Conservation (phyloP, 805 yeast genomes). For the Kuraishia cidri region DNA sequence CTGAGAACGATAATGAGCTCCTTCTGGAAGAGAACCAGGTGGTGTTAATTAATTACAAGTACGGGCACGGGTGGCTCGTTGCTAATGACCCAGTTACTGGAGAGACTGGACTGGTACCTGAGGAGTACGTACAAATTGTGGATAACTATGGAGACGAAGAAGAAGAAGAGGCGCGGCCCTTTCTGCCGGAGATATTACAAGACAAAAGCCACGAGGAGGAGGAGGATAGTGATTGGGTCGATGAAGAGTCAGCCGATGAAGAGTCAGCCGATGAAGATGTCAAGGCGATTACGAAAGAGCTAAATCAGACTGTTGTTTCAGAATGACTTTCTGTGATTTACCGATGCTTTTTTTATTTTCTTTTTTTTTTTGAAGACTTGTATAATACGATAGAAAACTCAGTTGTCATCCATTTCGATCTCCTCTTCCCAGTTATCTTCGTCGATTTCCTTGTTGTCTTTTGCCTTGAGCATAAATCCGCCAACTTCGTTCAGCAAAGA, state of each 20-base stretch:
- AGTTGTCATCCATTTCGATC: slow-evolving; percentile 28
- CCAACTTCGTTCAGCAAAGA: slow-evolving; percentile 48
- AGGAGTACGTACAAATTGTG: slow-evolving; percentile 71
- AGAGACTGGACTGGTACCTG: slow-evolving; percentile 90
- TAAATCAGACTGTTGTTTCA: no score
- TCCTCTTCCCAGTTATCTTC: slow-evolving; percentile 41
- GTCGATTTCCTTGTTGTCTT: slow-evolving; percentile 27
- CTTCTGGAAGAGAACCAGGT: slow-evolving; percentile 71
- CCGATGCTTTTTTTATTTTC: no score
- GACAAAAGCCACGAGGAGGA: slow-evolving; percentile 9
- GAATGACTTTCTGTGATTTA: no score
- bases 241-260: slow-evolving; percentile 17
- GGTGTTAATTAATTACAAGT: slow-evolving; percentile 80
- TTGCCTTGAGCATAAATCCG: slow-evolving; percentile 35
- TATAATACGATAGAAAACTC: no score
- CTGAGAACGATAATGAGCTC: slow-evolving; percentile 93
- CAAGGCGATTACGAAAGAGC: no score
- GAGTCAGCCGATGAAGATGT: slow-evolving; percentile 3
- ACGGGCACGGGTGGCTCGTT: slow-evolving; percentile 98
- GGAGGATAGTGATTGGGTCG: slow-evolving; percentile 16
- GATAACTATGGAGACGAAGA: slow-evolving; percentile 16
- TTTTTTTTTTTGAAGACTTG: no score
- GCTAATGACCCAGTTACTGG: slow-evolving; percentile 74
- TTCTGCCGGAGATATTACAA: slow-evolving; percentile 24
- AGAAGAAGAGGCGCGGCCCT: slow-evolving; percentile 34